Conservation (phyloP, 2,329 filamentous ascomycete genomes). For the Alternaria brassicicola region DNA sequence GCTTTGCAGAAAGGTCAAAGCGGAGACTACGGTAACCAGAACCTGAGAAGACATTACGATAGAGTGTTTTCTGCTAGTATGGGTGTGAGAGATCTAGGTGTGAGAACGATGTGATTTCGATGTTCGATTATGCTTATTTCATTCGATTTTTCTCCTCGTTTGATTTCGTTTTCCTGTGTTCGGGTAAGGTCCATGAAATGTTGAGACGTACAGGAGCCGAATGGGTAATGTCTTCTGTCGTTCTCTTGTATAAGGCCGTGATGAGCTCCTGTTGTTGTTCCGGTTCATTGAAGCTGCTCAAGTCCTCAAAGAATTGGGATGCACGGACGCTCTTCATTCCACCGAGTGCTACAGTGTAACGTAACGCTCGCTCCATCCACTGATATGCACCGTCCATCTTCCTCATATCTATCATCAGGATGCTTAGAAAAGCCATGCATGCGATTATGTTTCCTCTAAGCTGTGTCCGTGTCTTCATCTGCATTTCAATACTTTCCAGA, state of each 20-base stretch:
- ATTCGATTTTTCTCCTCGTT: too few species aligned
- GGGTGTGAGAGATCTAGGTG: too few species aligned
- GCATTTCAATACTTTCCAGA: background rate
- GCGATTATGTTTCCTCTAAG: background rate
- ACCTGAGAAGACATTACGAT: too few species aligned
- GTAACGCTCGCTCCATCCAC: background rate
- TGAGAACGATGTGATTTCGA: too few species aligned
- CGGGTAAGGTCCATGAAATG: too few species aligned
- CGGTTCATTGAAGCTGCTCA: background rate
- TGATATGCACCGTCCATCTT: background rate
- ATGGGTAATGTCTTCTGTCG: rapidly evolving
- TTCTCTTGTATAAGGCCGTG: rapidly evolving
- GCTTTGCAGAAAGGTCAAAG: too few species aligned
- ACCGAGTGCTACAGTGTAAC: background rate
- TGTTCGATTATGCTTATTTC: too few species aligned
- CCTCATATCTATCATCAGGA: background rate
- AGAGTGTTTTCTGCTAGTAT: too few species aligned
- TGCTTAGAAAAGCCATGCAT: background rate
- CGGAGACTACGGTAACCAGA: too few species aligned
- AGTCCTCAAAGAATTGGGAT: background rate
- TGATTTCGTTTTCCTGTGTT: too few species aligned
- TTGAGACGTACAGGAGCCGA: rapidly evolving
- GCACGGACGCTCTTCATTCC: background rate
- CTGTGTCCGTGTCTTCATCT: background rate
- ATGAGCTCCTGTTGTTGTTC: background rate